phyloP scores from a whole-genome alignment of 495 filamentous ascomycete genomes.

The Penicillium maclennaniae region DNA sequence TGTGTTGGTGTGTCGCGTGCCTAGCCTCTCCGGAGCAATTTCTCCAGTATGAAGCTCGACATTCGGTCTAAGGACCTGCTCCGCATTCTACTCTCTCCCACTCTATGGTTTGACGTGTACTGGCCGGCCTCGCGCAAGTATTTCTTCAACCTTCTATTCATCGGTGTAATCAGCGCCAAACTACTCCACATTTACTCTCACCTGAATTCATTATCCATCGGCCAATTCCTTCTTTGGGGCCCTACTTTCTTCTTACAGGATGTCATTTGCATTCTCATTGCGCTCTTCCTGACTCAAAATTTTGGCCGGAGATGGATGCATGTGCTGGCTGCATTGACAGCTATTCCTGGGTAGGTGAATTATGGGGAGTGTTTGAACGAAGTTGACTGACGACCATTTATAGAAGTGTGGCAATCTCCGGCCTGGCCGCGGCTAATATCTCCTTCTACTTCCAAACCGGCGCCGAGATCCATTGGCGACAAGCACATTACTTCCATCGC shows the following conservation, averaged over 20 bases:
- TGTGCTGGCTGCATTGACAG: slow-evolving; percentile 15
- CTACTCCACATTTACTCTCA: slow-evolving; percentile 38
- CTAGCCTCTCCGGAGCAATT: background rate
- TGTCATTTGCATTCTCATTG: slow-evolving; percentile 27
- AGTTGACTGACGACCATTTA: background rate
- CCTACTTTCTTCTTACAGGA: slow-evolving; percentile 40
- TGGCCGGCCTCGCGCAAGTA: slow-evolving; percentile 35
- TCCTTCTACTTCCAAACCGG: slow-evolving; percentile 30
- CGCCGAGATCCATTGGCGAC: slow-evolving; percentile 33
- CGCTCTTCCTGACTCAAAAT: slow-evolving; percentile 22
- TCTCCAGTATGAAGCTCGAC: slow-evolving; percentile 9
- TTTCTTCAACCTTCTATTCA: slow-evolving; percentile 33
- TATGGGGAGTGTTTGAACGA: background rate
- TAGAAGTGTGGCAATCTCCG: slow-evolving; percentile 21
- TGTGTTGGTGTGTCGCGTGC: background rate
- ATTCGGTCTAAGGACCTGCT: slow-evolving; percentile 1
- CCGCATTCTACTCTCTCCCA: slow-evolving; percentile 18
- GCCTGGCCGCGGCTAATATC: slow-evolving; percentile 26
- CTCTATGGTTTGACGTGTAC: slow-evolving; percentile 23
- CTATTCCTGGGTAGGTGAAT: slow-evolving; percentile 28
- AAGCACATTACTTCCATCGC: slow-evolving; percentile 24
- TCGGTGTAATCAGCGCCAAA: slow-evolving; percentile 35
- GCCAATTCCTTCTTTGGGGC: slow-evolving; percentile 36
- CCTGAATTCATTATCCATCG: slow-evolving; percentile 27
- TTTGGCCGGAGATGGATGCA: slow-evolving; percentile 23